Evolutionary conservation across 257 asterid genomes (phyloP).

Genomic region (Eucommia ulmoides): DNA sequence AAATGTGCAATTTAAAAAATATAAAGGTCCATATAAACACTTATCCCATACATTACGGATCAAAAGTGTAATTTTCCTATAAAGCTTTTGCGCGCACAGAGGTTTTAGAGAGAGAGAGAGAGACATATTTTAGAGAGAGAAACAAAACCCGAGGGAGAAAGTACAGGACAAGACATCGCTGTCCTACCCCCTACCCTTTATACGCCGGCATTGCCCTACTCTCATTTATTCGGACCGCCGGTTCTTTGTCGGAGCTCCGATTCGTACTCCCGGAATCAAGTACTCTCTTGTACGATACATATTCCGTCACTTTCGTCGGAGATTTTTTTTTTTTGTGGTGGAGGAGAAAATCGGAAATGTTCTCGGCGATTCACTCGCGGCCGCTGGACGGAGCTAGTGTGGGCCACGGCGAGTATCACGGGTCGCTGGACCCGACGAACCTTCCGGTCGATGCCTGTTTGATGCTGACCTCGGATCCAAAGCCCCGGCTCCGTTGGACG

Average conservation of each 20-base stretch:
- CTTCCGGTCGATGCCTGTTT: conserved; percentile 34
- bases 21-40: no score
- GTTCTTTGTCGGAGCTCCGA: background rate
- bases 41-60: no score
- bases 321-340: background rate
- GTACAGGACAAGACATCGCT: background rate
- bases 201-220: background rate
- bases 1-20: no score
- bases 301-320: background rate
- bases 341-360: background rate
- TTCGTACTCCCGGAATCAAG: no score
- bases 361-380: background rate
- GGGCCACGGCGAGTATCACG: background rate
- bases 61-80: no score
- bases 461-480: conserved; percentile 37
- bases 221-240: background rate
- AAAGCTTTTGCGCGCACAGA: background rate
- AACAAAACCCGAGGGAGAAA: background rate
- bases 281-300: no score
- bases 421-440: conserved; percentile 3
- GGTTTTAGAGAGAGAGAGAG: background rate
- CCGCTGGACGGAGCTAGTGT: background rate
- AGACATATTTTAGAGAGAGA: background rate
- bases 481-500: conserved; percentile 62
- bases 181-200: background rate